A percentile compares a stretch with the other conserved stretches of the same genome.
phyloP scores from a whole-genome alignment of 805 yeast species.

The Kodamaea jinghongensis region DNA sequence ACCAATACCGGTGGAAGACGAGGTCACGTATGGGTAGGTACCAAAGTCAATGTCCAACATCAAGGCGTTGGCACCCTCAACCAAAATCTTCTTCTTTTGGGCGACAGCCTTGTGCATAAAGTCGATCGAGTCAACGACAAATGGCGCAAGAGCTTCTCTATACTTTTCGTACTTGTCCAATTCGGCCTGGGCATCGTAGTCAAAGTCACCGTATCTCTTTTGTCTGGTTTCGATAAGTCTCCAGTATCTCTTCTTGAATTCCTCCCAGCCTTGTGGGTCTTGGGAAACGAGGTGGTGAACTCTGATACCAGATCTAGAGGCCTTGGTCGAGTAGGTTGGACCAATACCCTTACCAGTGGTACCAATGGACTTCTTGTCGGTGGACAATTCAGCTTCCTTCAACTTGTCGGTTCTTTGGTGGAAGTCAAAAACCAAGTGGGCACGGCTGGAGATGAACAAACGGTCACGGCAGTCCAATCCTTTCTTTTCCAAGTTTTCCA shows the following conservation, averaged over 20 bases:
- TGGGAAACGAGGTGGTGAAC: conserved; percentile 92
- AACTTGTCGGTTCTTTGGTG: conserved; percentile 96
- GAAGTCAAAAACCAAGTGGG: conserved; percentile 95
- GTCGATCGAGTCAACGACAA: conserved; percentile 88
- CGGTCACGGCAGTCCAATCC: conserved; percentile 77
- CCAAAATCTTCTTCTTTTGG: conserved; percentile 78
- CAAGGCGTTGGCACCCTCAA: conserved; percentile 97
- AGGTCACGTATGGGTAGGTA: conserved; percentile 96
- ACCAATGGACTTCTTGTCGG: conserved; percentile 83
- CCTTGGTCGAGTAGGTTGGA: conserved; percentile 96
- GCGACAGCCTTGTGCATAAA: conserved; percentile 77
- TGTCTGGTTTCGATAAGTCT: conserved; percentile 78
- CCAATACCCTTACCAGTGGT: conserved; percentile 99
- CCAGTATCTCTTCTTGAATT: conserved; percentile 73
- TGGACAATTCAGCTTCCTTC: conserved; percentile 85
- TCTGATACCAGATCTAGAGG: conserved; percentile 93
- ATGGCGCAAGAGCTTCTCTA: conserved; percentile 76
- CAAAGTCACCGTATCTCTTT: conserved; percentile 91
- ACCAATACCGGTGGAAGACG: conserved; percentile 94
- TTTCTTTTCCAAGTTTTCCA: conserved; percentile 74
- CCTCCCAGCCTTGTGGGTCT: conserved; percentile 90
- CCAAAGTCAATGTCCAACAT: conserved; percentile 98
- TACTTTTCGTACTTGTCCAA: conserved; percentile 71
- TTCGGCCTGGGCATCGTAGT: conserved; percentile 80
- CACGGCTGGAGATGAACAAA: conserved; percentile 85